Percentiles rank a stretch among this genome's conserved stretches.
Evolutionary conservation across 345 rosid species (phyloP).

Genomic region (Sisymbrium irio): DNA sequence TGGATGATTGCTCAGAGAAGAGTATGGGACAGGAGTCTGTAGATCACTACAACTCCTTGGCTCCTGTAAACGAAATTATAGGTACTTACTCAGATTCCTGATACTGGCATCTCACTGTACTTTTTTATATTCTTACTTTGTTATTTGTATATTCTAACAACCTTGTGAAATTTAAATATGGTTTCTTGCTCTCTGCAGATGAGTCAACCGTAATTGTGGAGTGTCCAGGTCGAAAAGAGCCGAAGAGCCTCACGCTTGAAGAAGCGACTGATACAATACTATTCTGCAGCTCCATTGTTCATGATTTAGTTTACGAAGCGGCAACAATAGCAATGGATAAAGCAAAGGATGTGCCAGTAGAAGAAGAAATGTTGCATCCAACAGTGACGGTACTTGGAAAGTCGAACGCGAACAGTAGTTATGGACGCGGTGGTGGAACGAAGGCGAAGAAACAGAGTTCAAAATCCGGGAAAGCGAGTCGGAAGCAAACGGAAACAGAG

Average conservation of each 20-base stretch:
- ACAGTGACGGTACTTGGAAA: constrained; percentile 72
- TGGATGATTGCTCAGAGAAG: constrained; percentile 46
- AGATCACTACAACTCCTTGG: constrained; percentile 42
- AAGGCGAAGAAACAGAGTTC: constrained; percentile 43
- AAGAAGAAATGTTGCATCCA: constrained; percentile 63
- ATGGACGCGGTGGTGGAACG: constrained; percentile 51
- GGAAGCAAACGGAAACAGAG: constrained; percentile 55
- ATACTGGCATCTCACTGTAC: constrained; percentile 3
- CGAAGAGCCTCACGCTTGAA: constrained; percentile 87
- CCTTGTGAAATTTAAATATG: constrained; percentile 2
- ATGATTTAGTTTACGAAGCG: constrained; percentile 80
- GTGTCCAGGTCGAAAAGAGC: constrained; percentile 54
- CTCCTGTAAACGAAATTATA: constrained; percentile 44
- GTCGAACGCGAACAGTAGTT: constrained; percentile 48
- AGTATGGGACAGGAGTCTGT: constrained; percentile 35
- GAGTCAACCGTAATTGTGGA: constrained; percentile 71
- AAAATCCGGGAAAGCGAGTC: constrained; percentile 55
- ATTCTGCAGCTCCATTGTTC: constrained; percentile 93
- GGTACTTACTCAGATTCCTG: constrained; percentile 36
- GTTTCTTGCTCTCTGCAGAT: constrained; percentile 42
- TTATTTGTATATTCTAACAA: neutral
- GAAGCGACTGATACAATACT: constrained; percentile 94
- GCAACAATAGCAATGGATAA: constrained; percentile 77
- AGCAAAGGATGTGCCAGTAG: constrained; percentile 45
- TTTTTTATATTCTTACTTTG: neutral